phyloP scores from a whole-genome alignment of 129 eudicot genomes.

The Artemisia annua region DNA sequence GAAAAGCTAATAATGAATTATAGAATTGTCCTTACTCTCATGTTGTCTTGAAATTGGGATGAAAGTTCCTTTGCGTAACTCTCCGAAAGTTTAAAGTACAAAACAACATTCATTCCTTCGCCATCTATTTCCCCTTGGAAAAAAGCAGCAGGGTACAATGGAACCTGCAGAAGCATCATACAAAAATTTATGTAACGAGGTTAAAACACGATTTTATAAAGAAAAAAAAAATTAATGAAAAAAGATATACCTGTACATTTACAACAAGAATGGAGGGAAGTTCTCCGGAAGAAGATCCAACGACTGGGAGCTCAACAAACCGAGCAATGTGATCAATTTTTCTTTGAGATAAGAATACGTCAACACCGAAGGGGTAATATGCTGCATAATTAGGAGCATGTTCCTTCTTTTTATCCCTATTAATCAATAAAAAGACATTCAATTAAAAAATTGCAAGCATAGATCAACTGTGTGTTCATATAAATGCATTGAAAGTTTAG shows the following conservation, averaged over 20 bases:
- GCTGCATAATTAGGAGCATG: conserved; percentile 78
- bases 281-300: conserved; percentile 46
- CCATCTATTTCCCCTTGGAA: conserved; percentile 90
- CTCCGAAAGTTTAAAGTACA: conserved; percentile 86
- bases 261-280: conserved; percentile 91
- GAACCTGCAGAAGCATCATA: conserved; percentile 51
- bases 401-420: conserved; percentile 91
- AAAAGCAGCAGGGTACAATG: conserved; percentile 78
- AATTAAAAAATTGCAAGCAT: not conserved
- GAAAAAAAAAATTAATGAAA: not conserved
- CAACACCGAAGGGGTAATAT: conserved; percentile 84
- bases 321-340: conserved; percentile 90
- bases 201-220: too few species aligned
- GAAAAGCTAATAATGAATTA: not conserved
- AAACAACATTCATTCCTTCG: conserved; percentile 83
- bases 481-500: conserved; percentile 7
- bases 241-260: conserved; percentile 77
- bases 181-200: not conserved
- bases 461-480: not conserved
- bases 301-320: conserved; percentile 79
- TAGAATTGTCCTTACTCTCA: conserved; percentile 55
- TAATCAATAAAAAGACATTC: conserved; percentile 15
- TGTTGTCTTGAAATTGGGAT: conserved; percentile 71
- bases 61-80: conserved; percentile 77
- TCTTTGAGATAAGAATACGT: conserved; percentile 75